Evolutionary conservation across 106 monocot genomes (phyloP).

Genomic region (Dioscorea zingiberensis): DNA sequence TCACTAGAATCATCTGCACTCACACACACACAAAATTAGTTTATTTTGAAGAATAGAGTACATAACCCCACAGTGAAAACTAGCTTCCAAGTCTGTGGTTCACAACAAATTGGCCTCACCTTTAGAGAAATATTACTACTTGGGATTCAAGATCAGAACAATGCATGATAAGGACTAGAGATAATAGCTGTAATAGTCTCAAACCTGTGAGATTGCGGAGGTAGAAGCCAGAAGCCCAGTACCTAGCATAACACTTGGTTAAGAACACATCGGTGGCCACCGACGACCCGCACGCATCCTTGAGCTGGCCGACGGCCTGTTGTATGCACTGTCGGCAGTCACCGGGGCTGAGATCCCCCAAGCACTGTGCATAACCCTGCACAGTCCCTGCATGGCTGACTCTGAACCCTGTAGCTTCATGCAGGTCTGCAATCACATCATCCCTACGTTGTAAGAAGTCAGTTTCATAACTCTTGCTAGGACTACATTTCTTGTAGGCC

Average conservation of each 20-base stretch:
- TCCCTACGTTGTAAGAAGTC: conserved; percentile 64
- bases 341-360: conserved; percentile 43
- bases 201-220: conserved; percentile 43
- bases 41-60: no score
- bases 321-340: conserved; percentile 63
- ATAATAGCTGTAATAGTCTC: background rate
- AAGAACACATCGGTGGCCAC: conserved; percentile 69
- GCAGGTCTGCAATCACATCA: conserved; percentile 59
- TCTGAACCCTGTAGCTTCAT: conserved; percentile 45
- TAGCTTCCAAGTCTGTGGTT: no score
- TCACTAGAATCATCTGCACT: conserved; percentile 54
- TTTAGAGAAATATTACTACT: no score
- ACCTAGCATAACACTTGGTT: conserved; percentile 77
- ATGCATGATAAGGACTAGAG: no score
- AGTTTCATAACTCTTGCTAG: conserved; percentile 21
- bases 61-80: no score
- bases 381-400: conserved; percentile 68
- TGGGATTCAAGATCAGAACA: no score
- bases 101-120: no score
- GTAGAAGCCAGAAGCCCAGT: conserved; percentile 85
- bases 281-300: conserved; percentile 57
- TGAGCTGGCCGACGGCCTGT: conserved; percentile 56
- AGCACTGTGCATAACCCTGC: conserved; percentile 71
- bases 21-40: no score
- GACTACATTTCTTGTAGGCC: conserved; percentile 57